Conservation (phyloP, 108 stramenopile species). For the Cylindrotheca closterium region DNA sequence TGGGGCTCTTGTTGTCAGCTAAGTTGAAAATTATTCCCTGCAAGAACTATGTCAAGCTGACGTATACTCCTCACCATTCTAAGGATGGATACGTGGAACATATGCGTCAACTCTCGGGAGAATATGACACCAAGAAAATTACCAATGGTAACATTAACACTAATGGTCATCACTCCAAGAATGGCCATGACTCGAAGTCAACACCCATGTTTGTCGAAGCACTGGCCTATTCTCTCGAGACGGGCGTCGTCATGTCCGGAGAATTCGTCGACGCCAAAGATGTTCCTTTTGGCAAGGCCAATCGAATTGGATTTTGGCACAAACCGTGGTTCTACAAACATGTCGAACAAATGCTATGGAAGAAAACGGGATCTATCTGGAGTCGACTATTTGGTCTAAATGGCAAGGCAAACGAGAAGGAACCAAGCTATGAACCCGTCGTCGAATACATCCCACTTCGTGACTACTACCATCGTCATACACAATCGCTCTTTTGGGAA, state of each 20-base stretch:
- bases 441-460: conserved; percentile 56
- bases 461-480: conserved; percentile 63
- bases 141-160: not conserved
- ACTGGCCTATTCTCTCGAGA: conserved; percentile 40
- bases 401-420: not conserved
- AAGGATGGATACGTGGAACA: conserved; percentile 21
- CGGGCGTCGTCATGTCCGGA: conserved; percentile 49
- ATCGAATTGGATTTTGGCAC: conserved; percentile 39
- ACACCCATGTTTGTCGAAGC: conserved; percentile 54
- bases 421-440: not conserved
- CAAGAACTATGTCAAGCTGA: conserved; percentile 49
- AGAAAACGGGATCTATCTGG: conserved; percentile 4
- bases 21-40: conserved; percentile 46
- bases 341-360: conserved; percentile 42
- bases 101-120: conserved; percentile 25
- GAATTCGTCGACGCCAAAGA: conserved; percentile 40
- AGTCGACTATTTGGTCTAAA: too few relatives aligned
- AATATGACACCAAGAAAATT: conserved; percentile 11
- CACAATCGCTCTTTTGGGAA: conserved; percentile 63
- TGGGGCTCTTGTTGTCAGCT: conserved; percentile 53
- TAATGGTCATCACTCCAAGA: not conserved
- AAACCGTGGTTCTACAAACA: conserved; percentile 69
- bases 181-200: not conserved
- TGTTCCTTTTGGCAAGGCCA: conserved; percentile 8
- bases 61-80: conserved; percentile 38